A percentile compares a stretch with the other conserved stretches of the same genome.
Evolutionary conservation across 306 rosid species (phyloP).

Genomic region (Alnus glutinosa): DNA sequence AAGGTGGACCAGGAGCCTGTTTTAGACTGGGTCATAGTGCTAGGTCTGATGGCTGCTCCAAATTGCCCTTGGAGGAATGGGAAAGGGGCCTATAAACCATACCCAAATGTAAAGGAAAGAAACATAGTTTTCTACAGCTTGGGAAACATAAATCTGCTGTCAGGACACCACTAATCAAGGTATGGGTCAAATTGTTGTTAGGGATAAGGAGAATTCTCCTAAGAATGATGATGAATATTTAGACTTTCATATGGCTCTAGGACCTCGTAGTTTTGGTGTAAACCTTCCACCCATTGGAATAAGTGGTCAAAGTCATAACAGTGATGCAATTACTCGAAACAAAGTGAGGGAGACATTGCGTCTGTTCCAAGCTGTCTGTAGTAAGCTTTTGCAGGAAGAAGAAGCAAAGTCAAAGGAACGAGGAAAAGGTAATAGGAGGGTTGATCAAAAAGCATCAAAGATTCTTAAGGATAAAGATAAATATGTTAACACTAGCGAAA

Average conservation of each 20-base stretch:
- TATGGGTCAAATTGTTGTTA: conserved; percentile 41
- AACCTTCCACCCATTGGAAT: conserved; percentile 50
- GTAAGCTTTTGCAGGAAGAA: conserved; percentile 76
- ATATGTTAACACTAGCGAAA: conserved; percentile 62
- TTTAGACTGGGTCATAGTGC: conserved; percentile 41
- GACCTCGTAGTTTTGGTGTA: conserved; percentile 35
- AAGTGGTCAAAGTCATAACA: conserved; percentile 29
- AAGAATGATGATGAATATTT: conserved; percentile 25
- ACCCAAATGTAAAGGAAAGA: conserved; percentile 43
- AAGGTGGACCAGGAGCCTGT: conserved; percentile 22
- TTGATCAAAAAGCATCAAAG: conserved; percentile 61
- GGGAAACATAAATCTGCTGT: conserved; percentile 38
- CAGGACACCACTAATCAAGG: conserved; percentile 37
- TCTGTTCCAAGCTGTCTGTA: conserved; percentile 66
- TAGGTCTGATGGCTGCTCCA: conserved; percentile 62
- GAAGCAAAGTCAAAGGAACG: conserved; percentile 54
- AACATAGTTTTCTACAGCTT: conserved; percentile 21
- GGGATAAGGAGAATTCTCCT: conserved; percentile 32
- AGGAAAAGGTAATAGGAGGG: conserved; percentile 41
- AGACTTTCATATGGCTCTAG: conserved; percentile 22
- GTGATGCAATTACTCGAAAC: conserved; percentile 47
- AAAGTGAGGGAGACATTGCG: conserved; percentile 79
- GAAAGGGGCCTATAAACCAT: conserved; percentile 31
- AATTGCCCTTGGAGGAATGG: conserved; percentile 58
- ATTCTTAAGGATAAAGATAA: conserved; percentile 58